These are phyloP conservation scores for Pseudogymnoascus sp. DNA, from an alignment of 2,329 filamentous ascomycete genomes.

Conservation along the genomic window DNA sequence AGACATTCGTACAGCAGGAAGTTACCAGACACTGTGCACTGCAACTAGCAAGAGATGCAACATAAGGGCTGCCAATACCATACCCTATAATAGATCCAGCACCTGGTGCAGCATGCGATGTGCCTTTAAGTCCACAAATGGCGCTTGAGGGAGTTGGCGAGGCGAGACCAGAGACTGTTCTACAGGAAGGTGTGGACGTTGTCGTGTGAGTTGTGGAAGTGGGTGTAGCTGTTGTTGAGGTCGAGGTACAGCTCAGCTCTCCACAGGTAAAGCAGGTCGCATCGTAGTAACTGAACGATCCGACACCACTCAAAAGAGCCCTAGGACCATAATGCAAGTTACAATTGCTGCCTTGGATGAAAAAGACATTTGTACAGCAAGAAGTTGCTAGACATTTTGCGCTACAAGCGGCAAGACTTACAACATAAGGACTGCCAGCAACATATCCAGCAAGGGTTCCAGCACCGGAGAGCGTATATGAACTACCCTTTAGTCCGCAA, in stretches of 20 bases:
- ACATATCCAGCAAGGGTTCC: neutral
- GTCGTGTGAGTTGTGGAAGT: no score
- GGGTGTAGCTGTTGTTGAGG: no score
- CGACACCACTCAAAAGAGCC: no score
- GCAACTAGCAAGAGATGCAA: neutral
- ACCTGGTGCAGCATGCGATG: neutral
- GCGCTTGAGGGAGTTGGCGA: constrained; percentile 4
- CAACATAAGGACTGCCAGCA: neutral
- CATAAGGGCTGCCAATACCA: neutral
- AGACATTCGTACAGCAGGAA: constrained; percentile 3
- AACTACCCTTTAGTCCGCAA: neutral
- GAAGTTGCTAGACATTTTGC: constrained; percentile 1
- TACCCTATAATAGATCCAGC: neutral
- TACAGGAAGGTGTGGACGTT: no score
- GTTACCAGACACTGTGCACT: neutral
- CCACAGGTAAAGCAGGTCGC: no score
- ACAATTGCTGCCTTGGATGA: no score
- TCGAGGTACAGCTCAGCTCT: no score
- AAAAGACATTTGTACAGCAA: constrained; percentile 3
- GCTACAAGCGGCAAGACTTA: neutral
- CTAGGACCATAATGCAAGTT: no score
- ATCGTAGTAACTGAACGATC: no score
- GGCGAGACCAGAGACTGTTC: neutral
- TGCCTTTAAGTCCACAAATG: neutral
- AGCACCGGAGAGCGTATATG: neutral